Evolutionary conservation across 2,329 filamentous ascomycete genomes (phyloP), one percentile per base, ranked within the genome.

Genomic region (Berkeleyomyces basicola): DNA sequence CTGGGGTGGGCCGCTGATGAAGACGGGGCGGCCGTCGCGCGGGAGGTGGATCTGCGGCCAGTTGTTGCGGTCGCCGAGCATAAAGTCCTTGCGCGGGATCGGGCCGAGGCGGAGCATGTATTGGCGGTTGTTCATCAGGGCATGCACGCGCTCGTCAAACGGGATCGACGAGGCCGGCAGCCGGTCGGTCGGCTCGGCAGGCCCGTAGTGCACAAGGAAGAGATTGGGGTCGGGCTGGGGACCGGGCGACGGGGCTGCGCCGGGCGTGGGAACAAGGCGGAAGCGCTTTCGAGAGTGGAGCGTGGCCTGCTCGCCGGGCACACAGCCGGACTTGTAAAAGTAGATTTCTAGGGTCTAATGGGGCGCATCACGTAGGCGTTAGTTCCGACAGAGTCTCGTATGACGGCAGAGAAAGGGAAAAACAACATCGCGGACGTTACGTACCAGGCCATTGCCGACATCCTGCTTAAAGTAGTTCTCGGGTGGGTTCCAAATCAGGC

Each of bases 121-220:
- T 72, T 74, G 78, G 69, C 83, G 78, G 62, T 83, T 81, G 64
- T 80, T 78, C 71, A 90, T 77, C 14, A 80, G 78, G 58, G 76
- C 72, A 65, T 85, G 83, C 51, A 81, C 77, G 37, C 83, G 82
- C 58, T 81, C 78, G 49, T 83, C 78, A 63, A 85, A 78, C 0
- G 82, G 85, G 16, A 92, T 81, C 67, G 84, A 78, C 46, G 80
- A 80, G 23, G 83, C 79, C 1, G 88, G 87, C 42, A 95, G 78
- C 65, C 87, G 82, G 67, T 92, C 85, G 63, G 82, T 81, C 57
- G 82, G 83, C 46, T 93, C 87, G 6, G 88, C 81, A 63, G 85
- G 85, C 43, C 86, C 85, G 72, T 96, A 97, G 74, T 96, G 91
- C 39, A 96, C 83, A 61, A 99, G 84, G 86, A 90, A 97, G 14